phyloP scores from a whole-genome alignment of 2,329 filamentous ascomycete genomes.

The Colletotrichum aenigma region DNA sequence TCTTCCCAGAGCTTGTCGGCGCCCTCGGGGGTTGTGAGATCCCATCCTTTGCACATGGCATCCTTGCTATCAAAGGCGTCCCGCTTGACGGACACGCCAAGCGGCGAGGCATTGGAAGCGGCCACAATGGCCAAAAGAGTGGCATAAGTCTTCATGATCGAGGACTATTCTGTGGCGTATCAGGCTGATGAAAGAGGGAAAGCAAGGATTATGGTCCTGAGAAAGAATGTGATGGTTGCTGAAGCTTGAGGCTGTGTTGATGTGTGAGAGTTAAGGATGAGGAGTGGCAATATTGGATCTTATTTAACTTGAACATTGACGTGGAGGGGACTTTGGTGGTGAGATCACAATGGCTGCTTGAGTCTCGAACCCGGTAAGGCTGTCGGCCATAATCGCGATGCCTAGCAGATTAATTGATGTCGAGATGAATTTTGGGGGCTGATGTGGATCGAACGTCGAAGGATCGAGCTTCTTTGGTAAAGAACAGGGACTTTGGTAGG shows the following conservation, averaged over 20 bases:
- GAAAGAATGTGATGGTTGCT: neutral
- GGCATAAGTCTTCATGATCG: neutral
- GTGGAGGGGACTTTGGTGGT: neutral
- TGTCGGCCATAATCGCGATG: neutral
- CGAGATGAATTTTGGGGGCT: neutral
- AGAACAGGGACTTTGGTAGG: neutral
- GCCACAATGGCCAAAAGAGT: neutral
- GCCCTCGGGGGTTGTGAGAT: neutral
- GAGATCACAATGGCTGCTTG: neutral
- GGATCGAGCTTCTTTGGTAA: neutral
- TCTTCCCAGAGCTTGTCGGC: conserved; percentile 1
- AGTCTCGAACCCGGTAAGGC: neutral
- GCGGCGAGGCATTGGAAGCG: neutral
- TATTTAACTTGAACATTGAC: neutral
- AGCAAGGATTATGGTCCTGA: neutral
- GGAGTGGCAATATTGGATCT: neutral
- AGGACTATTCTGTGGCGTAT: neutral
- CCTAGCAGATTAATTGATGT: neutral
- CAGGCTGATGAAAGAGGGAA: neutral
- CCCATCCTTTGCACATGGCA: conserved; percentile 2
- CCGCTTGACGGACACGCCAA: neutral
- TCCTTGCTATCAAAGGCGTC: neutral
- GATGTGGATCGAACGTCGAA: neutral
- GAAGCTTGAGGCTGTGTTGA: neutral
- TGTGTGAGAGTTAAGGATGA: neutral